These are phyloP conservation scores for Camelina hispida DNA, from an alignment of 345 rosid genomes.

Conservation along the genomic window DNA sequence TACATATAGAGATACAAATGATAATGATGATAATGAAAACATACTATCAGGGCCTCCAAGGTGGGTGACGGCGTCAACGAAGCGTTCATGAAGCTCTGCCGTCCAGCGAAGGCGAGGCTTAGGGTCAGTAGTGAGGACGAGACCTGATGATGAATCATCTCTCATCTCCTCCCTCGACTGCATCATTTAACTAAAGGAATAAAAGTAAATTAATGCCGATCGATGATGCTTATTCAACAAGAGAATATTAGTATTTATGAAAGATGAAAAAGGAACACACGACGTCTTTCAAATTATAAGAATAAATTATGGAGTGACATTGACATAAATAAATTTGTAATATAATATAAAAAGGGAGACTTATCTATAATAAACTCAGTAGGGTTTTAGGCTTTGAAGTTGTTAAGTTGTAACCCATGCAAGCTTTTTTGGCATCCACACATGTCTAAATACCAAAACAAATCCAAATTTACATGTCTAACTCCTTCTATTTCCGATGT, in stretches of 20 bases:
- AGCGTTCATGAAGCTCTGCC: slow-evolving; percentile 86
- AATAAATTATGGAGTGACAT: slow-evolving; percentile 15
- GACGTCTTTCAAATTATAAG: slow-evolving; percentile 18
- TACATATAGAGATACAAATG: not conserved
- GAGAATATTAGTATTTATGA: slow-evolving; percentile 43
- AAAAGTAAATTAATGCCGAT: not conserved
- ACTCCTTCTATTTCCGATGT: slow-evolving; percentile 11
- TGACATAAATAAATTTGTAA: not conserved
- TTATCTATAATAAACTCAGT: slow-evolving; percentile 15
- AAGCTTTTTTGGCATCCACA: slow-evolving; percentile 21
- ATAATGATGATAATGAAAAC: slow-evolving; percentile 25
- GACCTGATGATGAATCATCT: slow-evolving; percentile 53
- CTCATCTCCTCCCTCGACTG: slow-evolving; percentile 47
- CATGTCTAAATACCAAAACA: slow-evolving; percentile 23
- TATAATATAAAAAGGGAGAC: not conserved
- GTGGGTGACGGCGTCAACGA: slow-evolving; percentile 86
- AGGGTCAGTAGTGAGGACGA: slow-evolving; percentile 87
- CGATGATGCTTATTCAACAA: slow-evolving; percentile 32
- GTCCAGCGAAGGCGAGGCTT: slow-evolving; percentile 97
- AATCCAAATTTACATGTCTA: slow-evolving; percentile 7
- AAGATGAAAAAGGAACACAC: slow-evolving; percentile 26
- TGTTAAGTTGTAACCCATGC: slow-evolving; percentile 39
- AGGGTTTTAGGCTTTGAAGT: slow-evolving; percentile 33
- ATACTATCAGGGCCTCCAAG: slow-evolving; percentile 86
- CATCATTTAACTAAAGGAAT: slow-evolving; percentile 28